Evolutionary conservation across 306 rosid species (phyloP), one percentile per base, ranked within the genome.

Genomic region (Cyamopsis tetragonoloba): DNA sequence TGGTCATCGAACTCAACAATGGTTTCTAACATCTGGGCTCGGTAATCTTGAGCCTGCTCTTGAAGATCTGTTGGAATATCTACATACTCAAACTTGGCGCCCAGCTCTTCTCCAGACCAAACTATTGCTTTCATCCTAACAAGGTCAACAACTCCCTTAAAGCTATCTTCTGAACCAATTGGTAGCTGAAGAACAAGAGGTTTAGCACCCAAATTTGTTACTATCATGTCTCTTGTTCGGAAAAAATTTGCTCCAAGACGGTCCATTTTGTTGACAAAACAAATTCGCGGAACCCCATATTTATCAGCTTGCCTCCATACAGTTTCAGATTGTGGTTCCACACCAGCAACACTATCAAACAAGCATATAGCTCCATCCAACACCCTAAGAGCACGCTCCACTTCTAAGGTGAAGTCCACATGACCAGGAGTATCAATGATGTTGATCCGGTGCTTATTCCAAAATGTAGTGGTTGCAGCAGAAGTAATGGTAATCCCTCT

Each of bases 261-360:
- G 65, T 93, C 99, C 99, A 93, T 93, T 74, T 93, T 90, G 68
- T 93, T 93, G 73, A 93, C 88, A 73, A 88, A 93, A 78, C 99
- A 93, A 78, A 93, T 90, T 55, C 99, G 82, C 1, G 97, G 97
- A 8, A 93, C 97, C 7, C 99, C 99, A 71, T 93, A 93, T 62
- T 79, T 90, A 74, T 93, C 99, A 53, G 96, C 99, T 74, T 93
- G 98, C 80, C 98, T 87, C 98, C 97, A 93, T 71, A 93, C 98
- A 19, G 97, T 88, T 79, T 93, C 97, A 23, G 98, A 89, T 64
- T 93, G 97, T 14, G 98, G 98, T 66, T 93, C 98, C 50, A 93
- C 98, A 23, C 98, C 98, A 42, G 98, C 98, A 70, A 89, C 98
- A 68, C 97, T 93, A 76, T 93, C 97, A 57, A 93, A 93, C 86